Conservation (phyloP, 495 filamentous ascomycete genomes). For the Penicillium roqueforti region DNA sequence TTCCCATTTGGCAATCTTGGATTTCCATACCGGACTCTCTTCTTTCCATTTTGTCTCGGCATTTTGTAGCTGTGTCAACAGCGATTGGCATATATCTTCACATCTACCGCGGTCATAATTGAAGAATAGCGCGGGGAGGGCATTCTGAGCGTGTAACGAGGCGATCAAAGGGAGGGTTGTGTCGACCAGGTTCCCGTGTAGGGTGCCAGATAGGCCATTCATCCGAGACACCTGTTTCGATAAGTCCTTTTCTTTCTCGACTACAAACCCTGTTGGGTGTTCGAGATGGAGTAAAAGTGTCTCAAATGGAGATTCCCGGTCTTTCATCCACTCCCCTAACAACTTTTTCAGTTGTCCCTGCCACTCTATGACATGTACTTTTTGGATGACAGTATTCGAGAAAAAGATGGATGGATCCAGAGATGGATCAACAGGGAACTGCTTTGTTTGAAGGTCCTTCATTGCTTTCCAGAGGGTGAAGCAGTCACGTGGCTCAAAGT, state of each 20-base stretch:
- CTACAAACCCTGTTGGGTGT: background rate
- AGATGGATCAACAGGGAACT: constrained; percentile 41
- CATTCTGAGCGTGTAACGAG: constrained; percentile 57
- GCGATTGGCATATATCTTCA: constrained; percentile 47
- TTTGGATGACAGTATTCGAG: constrained; percentile 44
- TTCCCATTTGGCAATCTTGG: constrained; percentile 48
- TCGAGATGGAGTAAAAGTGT: constrained; percentile 41
- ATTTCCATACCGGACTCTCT: constrained; percentile 54
- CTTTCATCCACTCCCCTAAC: constrained; percentile 56
- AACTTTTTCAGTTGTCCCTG: constrained; percentile 56
- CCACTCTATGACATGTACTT: constrained; percentile 63
- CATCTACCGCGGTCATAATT: constrained; percentile 66
- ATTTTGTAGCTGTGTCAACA: constrained; percentile 47
- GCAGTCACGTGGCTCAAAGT: constrained; percentile 68
- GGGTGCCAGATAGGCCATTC: background rate
- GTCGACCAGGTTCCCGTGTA: constrained; percentile 21
- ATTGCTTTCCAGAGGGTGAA: constrained; percentile 58
- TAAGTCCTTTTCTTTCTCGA: background rate
- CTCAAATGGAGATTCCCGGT: constrained; percentile 58
- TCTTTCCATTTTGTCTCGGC: constrained; percentile 56
- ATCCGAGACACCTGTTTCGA: constrained; percentile 2
- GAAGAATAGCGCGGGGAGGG: constrained; percentile 71
- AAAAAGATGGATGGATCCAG: constrained; percentile 47
- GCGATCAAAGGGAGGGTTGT: constrained; percentile 57
- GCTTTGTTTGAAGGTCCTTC: constrained; percentile 44